Conservation (phyloP, 108 stramenopile species). For the Skeletonema potamos region DNA sequence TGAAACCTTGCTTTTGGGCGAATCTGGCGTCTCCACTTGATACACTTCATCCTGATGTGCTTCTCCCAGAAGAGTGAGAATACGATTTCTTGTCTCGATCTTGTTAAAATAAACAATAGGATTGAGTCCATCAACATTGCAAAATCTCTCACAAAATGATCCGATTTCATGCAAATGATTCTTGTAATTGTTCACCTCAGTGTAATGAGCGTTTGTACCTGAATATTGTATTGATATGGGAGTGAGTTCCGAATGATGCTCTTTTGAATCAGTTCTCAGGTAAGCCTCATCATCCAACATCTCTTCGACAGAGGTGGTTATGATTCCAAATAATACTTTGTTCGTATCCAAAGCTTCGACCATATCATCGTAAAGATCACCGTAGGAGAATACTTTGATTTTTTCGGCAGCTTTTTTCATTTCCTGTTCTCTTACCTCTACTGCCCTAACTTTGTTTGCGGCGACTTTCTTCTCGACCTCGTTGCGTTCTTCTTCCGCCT, state of each 20-base stretch:
- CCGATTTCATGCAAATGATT: conserved; percentile 10
- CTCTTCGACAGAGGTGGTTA: conserved; percentile 21
- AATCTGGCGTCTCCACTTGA: background rate
- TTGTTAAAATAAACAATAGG: conserved; percentile 11
- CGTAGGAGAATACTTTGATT: conserved; percentile 18
- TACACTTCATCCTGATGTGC: conserved; percentile 5
- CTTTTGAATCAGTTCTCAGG: background rate
- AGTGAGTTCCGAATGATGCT: background rate
- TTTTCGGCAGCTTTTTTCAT: background rate
- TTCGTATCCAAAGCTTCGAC: conserved; percentile 4
- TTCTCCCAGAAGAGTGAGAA: conserved; percentile 7
- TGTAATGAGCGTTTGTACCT: background rate
- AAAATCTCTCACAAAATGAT: conserved; percentile 10
- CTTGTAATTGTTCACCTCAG: conserved; percentile 5
- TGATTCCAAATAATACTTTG: conserved; percentile 13
- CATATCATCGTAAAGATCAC: conserved; percentile 26
- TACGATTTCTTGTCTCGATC: conserved; percentile 13
- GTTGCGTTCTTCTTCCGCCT: background rate
- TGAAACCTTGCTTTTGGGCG: background rate
- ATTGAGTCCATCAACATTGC: conserved; percentile 5
- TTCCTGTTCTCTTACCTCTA: background rate
- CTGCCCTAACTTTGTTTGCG: background rate
- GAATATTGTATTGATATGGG: conserved; percentile 13
- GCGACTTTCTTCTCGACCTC: background rate
- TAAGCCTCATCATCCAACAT: conserved; percentile 25